These are phyloP conservation scores for Clohesyomyces aquaticus DNA, from an alignment of 495 filamentous ascomycete species.

Conservation along the genomic window DNA sequence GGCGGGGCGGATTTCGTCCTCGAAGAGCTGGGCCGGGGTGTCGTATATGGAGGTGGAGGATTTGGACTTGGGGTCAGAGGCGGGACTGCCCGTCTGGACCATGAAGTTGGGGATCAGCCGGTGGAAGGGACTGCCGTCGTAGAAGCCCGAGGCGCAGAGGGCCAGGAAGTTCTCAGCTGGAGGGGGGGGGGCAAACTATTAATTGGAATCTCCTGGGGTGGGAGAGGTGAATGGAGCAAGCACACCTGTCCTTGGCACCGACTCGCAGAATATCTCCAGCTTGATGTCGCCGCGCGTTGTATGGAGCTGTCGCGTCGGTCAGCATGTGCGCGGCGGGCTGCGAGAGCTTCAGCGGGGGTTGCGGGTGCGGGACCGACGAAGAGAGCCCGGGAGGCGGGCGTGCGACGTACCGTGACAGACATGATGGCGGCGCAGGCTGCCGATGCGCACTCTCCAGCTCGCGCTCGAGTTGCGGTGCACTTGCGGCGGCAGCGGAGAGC, in stretches of 20 bases:
- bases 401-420: slow-evolving; percentile 45
- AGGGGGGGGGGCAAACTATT: no score
- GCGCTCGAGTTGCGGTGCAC: background rate
- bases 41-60: slow-evolving; percentile 85
- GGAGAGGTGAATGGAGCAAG: no score
- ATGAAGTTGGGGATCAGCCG: slow-evolving; percentile 87
- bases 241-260: slow-evolving; percentile 88
- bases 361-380: no score
- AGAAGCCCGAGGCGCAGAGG: slow-evolving; percentile 86
- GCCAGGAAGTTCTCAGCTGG: slow-evolving; percentile 92
- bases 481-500: background rate
- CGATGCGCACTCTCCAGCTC: slow-evolving; percentile 6
- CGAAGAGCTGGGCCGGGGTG: slow-evolving; percentile 61
- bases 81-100: slow-evolving; percentile 85
- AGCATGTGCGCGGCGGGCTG: slow-evolving; percentile 10
- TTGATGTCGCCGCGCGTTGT: slow-evolving; percentile 91
- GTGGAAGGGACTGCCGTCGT: slow-evolving; percentile 88
- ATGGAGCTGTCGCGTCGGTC: slow-evolving; percentile 65
- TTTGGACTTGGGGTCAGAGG: slow-evolving; percentile 63
- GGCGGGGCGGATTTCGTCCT: slow-evolving; percentile 89
- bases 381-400: background rate
- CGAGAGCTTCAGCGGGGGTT: no score
- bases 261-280: slow-evolving; percentile 94
- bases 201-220: no score
- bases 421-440: slow-evolving; percentile 28